These are phyloP conservation scores for Botrytis fabae DNA, from an alignment of 2,329 filamentous ascomycete species.

Conservation along the genomic window DNA sequence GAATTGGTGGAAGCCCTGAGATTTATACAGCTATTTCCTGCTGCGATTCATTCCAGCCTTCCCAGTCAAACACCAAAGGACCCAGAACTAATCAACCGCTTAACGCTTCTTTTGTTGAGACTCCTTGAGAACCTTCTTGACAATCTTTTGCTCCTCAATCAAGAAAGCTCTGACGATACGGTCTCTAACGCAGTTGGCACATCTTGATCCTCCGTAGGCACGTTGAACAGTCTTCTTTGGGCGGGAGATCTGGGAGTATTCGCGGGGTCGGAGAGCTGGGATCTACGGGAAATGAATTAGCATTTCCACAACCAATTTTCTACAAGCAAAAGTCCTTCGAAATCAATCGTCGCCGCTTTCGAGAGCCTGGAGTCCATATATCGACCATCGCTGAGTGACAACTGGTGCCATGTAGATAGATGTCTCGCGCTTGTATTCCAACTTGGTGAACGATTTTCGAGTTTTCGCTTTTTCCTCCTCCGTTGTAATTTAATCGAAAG, in stretches of 20 bases:
- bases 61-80: slow-evolving; percentile 41
- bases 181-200: slow-evolving; percentile 98
- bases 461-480: neutral
- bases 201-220: slow-evolving; percentile 97
- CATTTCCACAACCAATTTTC: slow-evolving; percentile 18
- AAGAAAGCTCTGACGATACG: slow-evolving; percentile 97
- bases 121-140: slow-evolving; percentile 99
- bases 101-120: slow-evolving; percentile 65
- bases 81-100: slow-evolving; percentile 33
- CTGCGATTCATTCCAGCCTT: slow-evolving; percentile 40
- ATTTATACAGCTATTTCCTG: slow-evolving; percentile 42
- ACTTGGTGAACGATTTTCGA: neutral
- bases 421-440: slow-evolving; percentile 2
- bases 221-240: slow-evolving; percentile 99
- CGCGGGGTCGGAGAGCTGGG: slow-evolving; percentile 94
- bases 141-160: slow-evolving; percentile 99
- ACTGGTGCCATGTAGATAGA: neutral
- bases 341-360: neutral
- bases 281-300: slow-evolving; percentile 56
- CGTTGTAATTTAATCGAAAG: slow-evolving; percentile 11
- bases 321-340: neutral
- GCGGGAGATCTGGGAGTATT: slow-evolving; percentile 96
- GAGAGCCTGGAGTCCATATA: neutral
- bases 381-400: neutral
- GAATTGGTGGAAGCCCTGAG: slow-evolving; percentile 37